These are phyloP conservation scores for Penicillium odoratum DNA, from an alignment of 495 filamentous ascomycete genomes.

Conservation along the genomic window DNA sequence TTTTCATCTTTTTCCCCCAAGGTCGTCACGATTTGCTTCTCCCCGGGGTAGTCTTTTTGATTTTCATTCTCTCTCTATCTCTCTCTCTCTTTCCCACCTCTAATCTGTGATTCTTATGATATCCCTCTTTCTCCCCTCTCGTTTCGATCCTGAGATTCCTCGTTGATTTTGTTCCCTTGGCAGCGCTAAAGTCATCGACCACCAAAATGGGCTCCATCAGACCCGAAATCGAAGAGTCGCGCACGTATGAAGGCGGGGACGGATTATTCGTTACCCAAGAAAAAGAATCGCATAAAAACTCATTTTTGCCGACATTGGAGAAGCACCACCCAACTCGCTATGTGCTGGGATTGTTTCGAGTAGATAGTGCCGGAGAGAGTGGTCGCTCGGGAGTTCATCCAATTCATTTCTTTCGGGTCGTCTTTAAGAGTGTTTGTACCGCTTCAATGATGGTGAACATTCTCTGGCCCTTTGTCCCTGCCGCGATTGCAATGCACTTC, in stretches of 20 bases:
- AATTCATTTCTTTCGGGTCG: conserved; percentile 58
- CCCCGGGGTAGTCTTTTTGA: not conserved
- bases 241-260: conserved; percentile 2
- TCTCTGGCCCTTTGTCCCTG: conserved; percentile 74
- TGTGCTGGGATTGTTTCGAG: conserved; percentile 37
- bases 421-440: conserved; percentile 57
- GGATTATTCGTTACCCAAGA: conserved; percentile 10
- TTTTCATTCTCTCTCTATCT: not conserved
- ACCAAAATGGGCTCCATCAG: conserved; percentile 22
- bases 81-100: too few species aligned
- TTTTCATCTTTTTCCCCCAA: not conserved
- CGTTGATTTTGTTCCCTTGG: not conserved
- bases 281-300: conserved; percentile 16
- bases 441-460: conserved; percentile 60
- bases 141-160: not conserved
- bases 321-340: conserved; percentile 21
- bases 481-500: conserved; percentile 66
- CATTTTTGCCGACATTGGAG: conserved; percentile 32
- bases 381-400: conserved; percentile 63
- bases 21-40: not conserved
- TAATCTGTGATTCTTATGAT: too few species aligned
- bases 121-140: not conserved
- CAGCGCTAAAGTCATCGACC: not conserved
- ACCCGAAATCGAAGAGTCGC: conserved; percentile 9
- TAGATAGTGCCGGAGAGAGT: conserved; percentile 63